Evolutionary conservation across 371 early-diverging fungal species (phyloP), one percentile per base, ranked within the genome.

Genomic region (Rhizomucor pusillus): DNA sequence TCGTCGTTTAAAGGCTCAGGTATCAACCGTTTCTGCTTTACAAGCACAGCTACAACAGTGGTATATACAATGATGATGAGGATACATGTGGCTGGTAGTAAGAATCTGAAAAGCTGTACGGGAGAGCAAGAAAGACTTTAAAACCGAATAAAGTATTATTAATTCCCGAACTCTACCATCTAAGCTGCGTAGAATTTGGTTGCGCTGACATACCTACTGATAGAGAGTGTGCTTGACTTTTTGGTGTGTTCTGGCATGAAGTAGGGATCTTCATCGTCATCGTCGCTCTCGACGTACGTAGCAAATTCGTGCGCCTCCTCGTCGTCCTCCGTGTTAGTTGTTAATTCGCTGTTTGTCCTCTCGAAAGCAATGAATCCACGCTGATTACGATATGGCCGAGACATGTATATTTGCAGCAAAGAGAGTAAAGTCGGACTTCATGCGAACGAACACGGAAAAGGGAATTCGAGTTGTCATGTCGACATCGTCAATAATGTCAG

Each of bases 241-340:
- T 73, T 75, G 23, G 66, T 70, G 60, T 78, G 79, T 43, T 69
- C 67, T 16, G 79, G 69, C 75, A 75, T 75, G 47, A 67, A 78
- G 43, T 67, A 78, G 23, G 79, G 79, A 63, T 78, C 79, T 58
- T 78, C 79, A 50, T 78, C 79, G 37, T 78, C 79, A 44, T 79
- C 79, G 55, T 79, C 79, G 20, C 75, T 75, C 40, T 79, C 79
- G 7, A 73, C 79, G 48, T 79, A 79, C 14, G 69, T 73, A 16
- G 73, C 71, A 58, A 79, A 79, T 43, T 79, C 79, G 20, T 73
- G 71, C 16, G 73, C 73, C 50, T 79, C 79, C 50, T 79, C 73
- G 37, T 77, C 77, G 48, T 67, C 65, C 10, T 73, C 73, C 18
- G 50, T 51, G 35, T 49, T 44, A 25, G 23, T 39, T 1, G 19